A percentile compares a stretch with the other conserved stretches of the same genome.
These are phyloP conservation scores for Colletotrichum sp. DNA, from an alignment of 2,329 filamentous ascomycete species.

Conservation along the genomic window DNA sequence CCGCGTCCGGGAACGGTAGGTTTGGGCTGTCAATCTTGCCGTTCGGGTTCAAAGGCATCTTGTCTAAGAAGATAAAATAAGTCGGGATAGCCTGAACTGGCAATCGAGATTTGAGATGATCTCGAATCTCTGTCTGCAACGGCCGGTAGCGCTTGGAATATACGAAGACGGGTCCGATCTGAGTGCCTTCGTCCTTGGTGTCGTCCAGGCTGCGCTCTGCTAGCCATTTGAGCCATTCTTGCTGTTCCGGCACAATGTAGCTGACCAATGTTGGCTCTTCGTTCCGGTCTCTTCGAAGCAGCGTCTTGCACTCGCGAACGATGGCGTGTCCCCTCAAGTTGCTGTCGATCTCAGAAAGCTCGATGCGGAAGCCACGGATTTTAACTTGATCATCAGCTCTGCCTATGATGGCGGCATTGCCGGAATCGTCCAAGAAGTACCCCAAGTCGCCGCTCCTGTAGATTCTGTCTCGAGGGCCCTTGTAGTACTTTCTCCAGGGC, in stretches of 20 bases:
- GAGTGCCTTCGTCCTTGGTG: slow-evolving; percentile 52
- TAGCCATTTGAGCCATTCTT: slow-evolving; percentile 8
- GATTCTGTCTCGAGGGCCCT: slow-evolving; percentile 82
- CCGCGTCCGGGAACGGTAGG: slow-evolving; percentile 72
- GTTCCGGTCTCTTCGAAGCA: slow-evolving; percentile 82
- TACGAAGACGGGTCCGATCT: slow-evolving; percentile 48
- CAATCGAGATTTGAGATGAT: slow-evolving; percentile 72
- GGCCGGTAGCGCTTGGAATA: slow-evolving; percentile 28
- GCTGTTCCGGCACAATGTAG: slow-evolving; percentile 70
- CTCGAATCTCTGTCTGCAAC: slow-evolving; percentile 55
- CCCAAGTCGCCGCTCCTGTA: slow-evolving; percentile 70
- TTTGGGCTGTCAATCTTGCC: slow-evolving; percentile 82
- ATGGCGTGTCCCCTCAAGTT: not conserved
- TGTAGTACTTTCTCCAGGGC: slow-evolving; percentile 79
- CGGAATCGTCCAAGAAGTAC: slow-evolving; percentile 64
- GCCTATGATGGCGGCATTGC: slow-evolving; percentile 77
- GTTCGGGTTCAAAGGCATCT: slow-evolving; percentile 75
- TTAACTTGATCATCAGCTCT: slow-evolving; percentile 91
- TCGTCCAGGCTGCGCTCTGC: not conserved
- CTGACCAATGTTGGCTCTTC: slow-evolving; percentile 88
- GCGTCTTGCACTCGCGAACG: slow-evolving; percentile 49
- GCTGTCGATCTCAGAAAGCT: slow-evolving; percentile 55
- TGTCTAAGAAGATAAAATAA: slow-evolving; percentile 32
- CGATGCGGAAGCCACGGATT: slow-evolving; percentile 94
- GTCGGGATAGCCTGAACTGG: slow-evolving; percentile 43